These are phyloP conservation scores for Apostasia ramifera DNA, from an alignment of 106 monocot genomes.

Conservation along the genomic window DNA sequence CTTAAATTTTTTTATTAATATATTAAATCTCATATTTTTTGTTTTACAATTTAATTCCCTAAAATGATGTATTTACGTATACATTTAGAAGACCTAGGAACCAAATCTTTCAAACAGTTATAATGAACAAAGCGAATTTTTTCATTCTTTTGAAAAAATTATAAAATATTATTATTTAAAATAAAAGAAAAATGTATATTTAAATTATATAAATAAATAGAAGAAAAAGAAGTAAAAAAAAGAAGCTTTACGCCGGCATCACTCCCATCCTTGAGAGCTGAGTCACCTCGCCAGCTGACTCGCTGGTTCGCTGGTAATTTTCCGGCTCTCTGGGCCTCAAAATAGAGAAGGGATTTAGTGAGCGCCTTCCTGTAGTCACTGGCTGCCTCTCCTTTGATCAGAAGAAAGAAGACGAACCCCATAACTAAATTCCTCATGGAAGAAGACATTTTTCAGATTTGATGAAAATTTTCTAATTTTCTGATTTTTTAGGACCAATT, in stretches of 20 bases:
- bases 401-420: not conserved
- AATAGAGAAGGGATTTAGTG: slow-evolving; percentile 40
- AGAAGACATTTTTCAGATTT: not conserved
- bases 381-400: not conserved
- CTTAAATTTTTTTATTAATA: too few relatives aligned
- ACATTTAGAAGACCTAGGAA: too few relatives aligned
- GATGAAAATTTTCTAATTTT: not conserved
- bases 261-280: slow-evolving; percentile 39
- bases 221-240: not conserved
- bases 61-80: too few relatives aligned
- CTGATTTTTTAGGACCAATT: not conserved
- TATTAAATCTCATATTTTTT: too few relatives aligned
- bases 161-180: not conserved
- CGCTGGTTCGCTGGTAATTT: slow-evolving; percentile 35
- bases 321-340: slow-evolving; percentile 56
- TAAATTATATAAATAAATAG: not conserved
- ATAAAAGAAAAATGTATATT: not conserved
- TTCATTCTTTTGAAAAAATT: too few relatives aligned
- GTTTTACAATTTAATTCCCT: too few relatives aligned
- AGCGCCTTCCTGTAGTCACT: slow-evolving; percentile 32
- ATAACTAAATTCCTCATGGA: not conserved
- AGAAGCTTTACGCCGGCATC: slow-evolving; percentile 25
- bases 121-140: too few relatives aligned
- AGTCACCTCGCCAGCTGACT: slow-evolving; percentile 42
- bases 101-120: too few relatives aligned